Conservation (phyloP, 371 early-diverging fungal species). For the Mucor velutinosus region DNA sequence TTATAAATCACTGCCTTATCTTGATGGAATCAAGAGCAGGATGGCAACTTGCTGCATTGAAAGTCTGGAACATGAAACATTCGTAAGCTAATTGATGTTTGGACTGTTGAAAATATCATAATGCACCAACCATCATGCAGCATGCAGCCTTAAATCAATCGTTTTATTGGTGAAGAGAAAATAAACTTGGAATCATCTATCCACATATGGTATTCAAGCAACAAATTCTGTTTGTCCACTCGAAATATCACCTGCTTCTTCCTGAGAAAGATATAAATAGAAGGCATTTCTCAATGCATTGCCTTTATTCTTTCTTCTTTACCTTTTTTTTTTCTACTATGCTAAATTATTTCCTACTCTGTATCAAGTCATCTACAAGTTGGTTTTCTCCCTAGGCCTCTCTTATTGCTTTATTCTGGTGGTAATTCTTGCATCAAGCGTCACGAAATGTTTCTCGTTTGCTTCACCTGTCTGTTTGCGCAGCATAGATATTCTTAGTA, state of each 20-base stretch:
- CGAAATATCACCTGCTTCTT: not conserved
- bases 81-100: not conserved
- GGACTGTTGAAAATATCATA: not conserved
- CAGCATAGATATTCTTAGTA: not conserved
- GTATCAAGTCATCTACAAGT: not conserved
- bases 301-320: not conserved
- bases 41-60: not conserved
- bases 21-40: no score
- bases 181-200: not conserved
- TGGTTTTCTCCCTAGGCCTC: not conserved
- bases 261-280: not conserved
- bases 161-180: not conserved
- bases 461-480: not conserved
- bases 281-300: not conserved
- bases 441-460: not conserved
- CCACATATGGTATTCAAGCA: not conserved
- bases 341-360: not conserved
- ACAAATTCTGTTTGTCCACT: not conserved
- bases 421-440: not conserved
- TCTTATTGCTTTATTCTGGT: not conserved
- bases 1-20: no score
- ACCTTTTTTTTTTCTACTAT: not conserved
- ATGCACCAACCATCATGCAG: not conserved
- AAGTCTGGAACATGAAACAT: not conserved
- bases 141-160: not conserved